Conservation (phyloP, 2,329 filamentous ascomycete genomes). For the Biscogniauxia marginata region DNA sequence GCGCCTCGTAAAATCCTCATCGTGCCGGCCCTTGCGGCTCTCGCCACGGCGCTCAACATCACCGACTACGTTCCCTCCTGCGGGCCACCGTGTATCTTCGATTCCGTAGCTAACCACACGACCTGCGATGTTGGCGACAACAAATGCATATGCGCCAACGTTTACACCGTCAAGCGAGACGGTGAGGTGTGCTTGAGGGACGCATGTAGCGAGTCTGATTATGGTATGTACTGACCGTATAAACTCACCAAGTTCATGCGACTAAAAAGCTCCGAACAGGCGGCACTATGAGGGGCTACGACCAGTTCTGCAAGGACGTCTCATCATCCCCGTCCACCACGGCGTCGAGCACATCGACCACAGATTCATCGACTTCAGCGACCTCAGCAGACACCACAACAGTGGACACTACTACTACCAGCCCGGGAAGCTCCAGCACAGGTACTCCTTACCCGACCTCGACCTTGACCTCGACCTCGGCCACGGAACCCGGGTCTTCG, state of each 20-base stretch:
- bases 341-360: conserved; percentile 7
- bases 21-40: conserved; percentile 23
- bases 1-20: conserved; percentile 27
- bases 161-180: conserved; percentile 30
- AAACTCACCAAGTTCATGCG: no score
- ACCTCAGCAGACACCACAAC: no score
- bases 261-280: conserved; percentile 17
- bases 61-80: conserved; percentile 27
- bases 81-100: conserved; percentile 24
- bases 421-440: no score
- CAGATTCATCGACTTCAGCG: background rate
- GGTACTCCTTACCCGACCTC: no score
- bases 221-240: no score
- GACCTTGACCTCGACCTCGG: no score
- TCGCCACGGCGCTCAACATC: conserved; percentile 27
- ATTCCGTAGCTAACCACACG: conserved; percentile 24
- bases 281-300: conserved; percentile 26
- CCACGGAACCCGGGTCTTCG: conserved; percentile 1
- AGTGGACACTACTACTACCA: no score
- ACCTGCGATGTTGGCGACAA: conserved; percentile 27
- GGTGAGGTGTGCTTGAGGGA: conserved; percentile 29
- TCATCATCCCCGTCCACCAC: conserved; percentile 1
- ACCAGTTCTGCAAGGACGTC: conserved; percentile 28
- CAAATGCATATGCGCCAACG: conserved; percentile 25
- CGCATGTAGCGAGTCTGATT: conserved; percentile 26